Conservation (phyloP, 192 early-diverging fungal species). For the Coemansia sp. region DNA sequence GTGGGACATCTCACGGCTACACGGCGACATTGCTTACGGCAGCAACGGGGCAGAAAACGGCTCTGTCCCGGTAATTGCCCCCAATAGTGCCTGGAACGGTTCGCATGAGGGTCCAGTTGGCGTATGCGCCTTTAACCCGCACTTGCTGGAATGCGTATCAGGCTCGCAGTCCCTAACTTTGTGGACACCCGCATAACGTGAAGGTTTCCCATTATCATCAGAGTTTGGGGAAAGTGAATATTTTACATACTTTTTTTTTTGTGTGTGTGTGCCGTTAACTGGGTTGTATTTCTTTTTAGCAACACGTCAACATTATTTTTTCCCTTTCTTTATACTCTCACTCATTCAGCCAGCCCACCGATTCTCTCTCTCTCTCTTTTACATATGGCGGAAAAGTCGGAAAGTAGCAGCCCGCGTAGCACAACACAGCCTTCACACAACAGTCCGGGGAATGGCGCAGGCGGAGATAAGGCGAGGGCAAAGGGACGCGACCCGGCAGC, state of each 20-base stretch:
- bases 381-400: no score
- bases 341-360: no score
- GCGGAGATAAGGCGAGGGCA: constrained; percentile 6
- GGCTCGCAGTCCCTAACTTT: constrained; percentile 26
- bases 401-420: constrained; percentile 2
- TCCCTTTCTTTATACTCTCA: no score
- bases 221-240: no score
- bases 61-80: constrained; percentile 1
- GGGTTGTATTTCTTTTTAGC: neutral
- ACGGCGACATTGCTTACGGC: neutral
- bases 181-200: constrained; percentile 14
- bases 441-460: neutral
- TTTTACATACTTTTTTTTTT: no score
- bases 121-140: constrained; percentile 37
- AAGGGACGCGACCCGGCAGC: constrained; percentile 5
- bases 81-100: constrained; percentile 21
- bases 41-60: neutral
- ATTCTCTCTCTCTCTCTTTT: no score
- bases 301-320: neutral
- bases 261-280: no score
- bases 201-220: no score
- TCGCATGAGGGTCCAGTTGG: constrained; percentile 25
- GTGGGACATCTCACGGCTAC: constrained; percentile 17
- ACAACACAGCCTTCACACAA: neutral
- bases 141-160: constrained; percentile 29